Percentiles rank a stretch among this genome's conserved stretches.
These are phyloP conservation scores for sunflower (Helianthus annuus) DNA, from an alignment of 129 eudicot species.

Conservation along the genomic window HanXRQr2.0-SUNRISE NC_035447.2:111886881-111887380, in stretches of 20 bases:
- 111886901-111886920: conserved; percentile 90
- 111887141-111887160: conserved; percentile 86
- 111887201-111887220: conserved; percentile 57
- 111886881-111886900: conserved; percentile 90
- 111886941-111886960: conserved; percentile 7
- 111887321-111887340: conserved; percentile 89
- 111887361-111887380: conserved; percentile 95
- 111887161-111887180: conserved; percentile 91
- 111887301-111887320: conserved; percentile 81
- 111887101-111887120: conserved; percentile 92
- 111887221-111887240: conserved; percentile 43
- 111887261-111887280: conserved; percentile 72
- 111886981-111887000: background rate
- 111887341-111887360: conserved; percentile 86
- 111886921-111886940: conserved; percentile 87
- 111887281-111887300: conserved; percentile 66
- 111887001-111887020: conserved; percentile 58
- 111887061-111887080: conserved; percentile 60
- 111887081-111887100: conserved; percentile 74
- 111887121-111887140: conserved; percentile 78
- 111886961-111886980: background rate
- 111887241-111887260: conserved; percentile 32
- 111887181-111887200: conserved; percentile 93
- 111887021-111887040: conserved; percentile 94
- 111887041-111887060: conserved; percentile 67